Evolutionary conservation across 179 eudicot species (phyloP), one percentile per base, ranked within the genome.

Genomic region (Silene noctiflora): DNA sequence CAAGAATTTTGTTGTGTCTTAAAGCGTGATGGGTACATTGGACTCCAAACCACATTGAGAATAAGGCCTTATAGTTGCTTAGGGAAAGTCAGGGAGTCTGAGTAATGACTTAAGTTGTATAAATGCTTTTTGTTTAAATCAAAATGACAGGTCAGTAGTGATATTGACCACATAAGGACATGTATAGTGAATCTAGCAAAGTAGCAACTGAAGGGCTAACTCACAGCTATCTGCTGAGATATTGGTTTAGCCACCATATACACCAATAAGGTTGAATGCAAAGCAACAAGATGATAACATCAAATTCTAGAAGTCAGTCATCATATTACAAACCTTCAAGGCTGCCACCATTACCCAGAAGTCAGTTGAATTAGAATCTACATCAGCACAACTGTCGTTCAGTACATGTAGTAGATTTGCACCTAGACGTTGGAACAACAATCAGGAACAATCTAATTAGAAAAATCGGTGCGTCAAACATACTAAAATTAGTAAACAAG

Each of bases 281-380:
- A 65, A 59, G 71, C 69, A 42, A 72, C 25, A 44, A 39, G 17
- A 68, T 10, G 51, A 24, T 27, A 46, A 76, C 53, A 7, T 64
- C 62, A 17, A 16, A 69, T 39, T 39, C 22, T 6, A 9, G 66
- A 29, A 44, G 27, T 21, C 62, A 44, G n/a, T 24, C 68, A 20
- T 59, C 70, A 67, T 20, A 78, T 10, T 42, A 75, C 84, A 73
- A 76, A 93, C 99, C 99, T 93, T 89, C 63, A 95, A 83, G 75
- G 99, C 97, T 31, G 97, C 97, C 79, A 95, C 95, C 93, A 93
- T 85, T 78, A 93, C 93, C 99, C 99, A 95, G 88, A 93, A 95
- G 72, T 89, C 97, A 53, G 91, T 79, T 71, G 97, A 93, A 80
- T 73, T 81, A 56, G 91, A 81, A 78, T 86, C 81, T 58, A 95